A percentile compares a stretch with the other conserved stretches of the same genome.
Conservation (phyloP, 768 basidiomycete genomes). For the Mrakia hoshinonis region DNA sequence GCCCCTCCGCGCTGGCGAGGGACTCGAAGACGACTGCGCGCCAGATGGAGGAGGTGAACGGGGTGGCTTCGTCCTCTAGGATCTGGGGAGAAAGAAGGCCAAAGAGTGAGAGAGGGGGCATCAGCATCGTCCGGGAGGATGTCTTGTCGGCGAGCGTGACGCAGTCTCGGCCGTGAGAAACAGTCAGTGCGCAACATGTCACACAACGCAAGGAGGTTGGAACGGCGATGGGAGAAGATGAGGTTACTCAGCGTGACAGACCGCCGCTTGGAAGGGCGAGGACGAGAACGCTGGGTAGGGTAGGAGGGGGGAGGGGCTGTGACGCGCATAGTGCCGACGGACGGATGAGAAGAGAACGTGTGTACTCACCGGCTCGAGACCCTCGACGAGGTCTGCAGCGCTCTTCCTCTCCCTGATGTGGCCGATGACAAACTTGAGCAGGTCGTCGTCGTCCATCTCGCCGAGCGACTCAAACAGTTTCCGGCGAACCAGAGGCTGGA, state of each 20-base stretch:
- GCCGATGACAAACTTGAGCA: conserved; percentile 87
- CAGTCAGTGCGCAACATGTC: no score
- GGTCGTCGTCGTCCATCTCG: conserved; percentile 64
- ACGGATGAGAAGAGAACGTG: neutral
- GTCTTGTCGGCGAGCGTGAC: no score
- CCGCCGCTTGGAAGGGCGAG: neutral
- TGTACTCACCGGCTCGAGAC: conserved; percentile 72
- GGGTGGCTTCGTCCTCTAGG: conserved; percentile 79
- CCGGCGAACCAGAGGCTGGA: conserved; percentile 72
- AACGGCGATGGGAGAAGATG: neutral
- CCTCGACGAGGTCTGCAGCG: conserved; percentile 76
- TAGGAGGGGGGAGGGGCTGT: neutral
- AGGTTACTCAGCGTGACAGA: neutral
- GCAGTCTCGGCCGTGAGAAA: no score
- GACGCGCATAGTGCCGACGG: neutral
- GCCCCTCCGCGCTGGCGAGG: conserved; percentile 80
- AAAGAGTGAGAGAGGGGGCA: neutral
- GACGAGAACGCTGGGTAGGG: neutral
- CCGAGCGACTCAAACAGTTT: conserved; percentile 81
- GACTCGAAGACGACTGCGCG: conserved; percentile 90
- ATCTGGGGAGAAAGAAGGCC: conserved; percentile 54
- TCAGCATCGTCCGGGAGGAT: neutral
- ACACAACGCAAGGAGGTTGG: no score
- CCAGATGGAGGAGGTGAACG: conserved; percentile 73
- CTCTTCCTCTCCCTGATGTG: conserved; percentile 84